Conservation (phyloP, 2,329 filamentous ascomycete genomes). For the Zymoseptoria crescenta region DNA sequence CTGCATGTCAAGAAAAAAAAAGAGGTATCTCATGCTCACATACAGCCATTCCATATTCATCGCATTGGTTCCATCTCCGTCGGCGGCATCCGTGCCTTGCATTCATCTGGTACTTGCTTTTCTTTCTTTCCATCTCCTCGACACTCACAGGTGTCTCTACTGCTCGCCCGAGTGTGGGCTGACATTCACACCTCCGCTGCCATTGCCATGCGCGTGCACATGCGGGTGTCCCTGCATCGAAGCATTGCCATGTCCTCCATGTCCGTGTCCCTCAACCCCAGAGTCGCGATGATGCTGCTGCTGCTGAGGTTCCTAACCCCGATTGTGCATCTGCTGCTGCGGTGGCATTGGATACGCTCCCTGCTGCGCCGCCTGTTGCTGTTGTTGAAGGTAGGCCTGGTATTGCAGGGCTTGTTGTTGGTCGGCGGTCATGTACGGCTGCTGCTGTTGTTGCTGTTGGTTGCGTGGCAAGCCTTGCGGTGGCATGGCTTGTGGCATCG, state of each 20-base stretch:
- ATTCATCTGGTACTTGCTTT: not conserved
- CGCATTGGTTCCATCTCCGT: not conserved
- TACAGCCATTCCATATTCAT: not conserved
- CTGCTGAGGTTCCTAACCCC: slow-evolving; percentile 14
- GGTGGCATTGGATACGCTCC: slow-evolving; percentile 32
- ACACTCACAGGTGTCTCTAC: not conserved
- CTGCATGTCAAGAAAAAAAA: not conserved
- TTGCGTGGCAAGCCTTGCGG: slow-evolving; percentile 25
- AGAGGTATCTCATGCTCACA: not conserved
- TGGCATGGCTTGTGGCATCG: slow-evolving; percentile 29
- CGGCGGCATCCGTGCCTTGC: not conserved
- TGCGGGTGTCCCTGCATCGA: slow-evolving; percentile 1
- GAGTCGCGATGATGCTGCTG: not conserved
- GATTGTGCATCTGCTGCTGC: slow-evolving; percentile 28
- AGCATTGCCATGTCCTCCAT: not conserved
- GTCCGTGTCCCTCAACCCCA: not conserved
- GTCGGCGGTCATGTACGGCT: slow-evolving; percentile 32
- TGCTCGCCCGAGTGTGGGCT: not conserved
- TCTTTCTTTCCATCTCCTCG: not conserved
- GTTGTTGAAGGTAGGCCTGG: slow-evolving; percentile 33
- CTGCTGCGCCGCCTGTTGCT: slow-evolving; percentile 30
- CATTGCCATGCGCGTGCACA: not conserved
- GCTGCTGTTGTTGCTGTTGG: slow-evolving; percentile 16
- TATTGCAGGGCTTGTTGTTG: slow-evolving; percentile 34
- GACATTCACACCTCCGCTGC: not conserved